Evolutionary conservation across 305 asterid species (phyloP), one percentile per base, ranked within the genome.

Genomic region (Solanum chacoense): DNA sequence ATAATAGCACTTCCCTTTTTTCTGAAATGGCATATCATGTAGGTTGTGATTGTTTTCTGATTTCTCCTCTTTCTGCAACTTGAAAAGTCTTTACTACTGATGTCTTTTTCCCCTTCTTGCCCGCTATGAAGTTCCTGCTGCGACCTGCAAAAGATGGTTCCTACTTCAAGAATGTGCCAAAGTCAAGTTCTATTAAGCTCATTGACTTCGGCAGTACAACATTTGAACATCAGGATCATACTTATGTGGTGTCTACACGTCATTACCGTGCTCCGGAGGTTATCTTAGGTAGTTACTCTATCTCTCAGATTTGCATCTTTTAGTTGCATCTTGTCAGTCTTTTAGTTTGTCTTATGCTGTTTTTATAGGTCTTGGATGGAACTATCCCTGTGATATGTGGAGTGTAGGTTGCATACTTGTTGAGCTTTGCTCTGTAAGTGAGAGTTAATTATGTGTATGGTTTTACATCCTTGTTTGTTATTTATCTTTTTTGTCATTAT

Each of bases 251-350:
- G 85, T 95, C 97, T 76, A 96, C 99, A 11, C 97, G 99, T 73
- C 99, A 96, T 91, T 96, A 96, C 91, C 98, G 98, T 89, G 99
- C 99, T 74, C 99, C 99, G 14, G 98, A 96, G 92, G 98, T 96
- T 93, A 96, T 96, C 90, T 90, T 96, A 88, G 99, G 99, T 96
- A 95, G 88, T 77, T 90, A 71, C 84, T 85, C 84, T 81, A 80
- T 90, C 91, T 59, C 67, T 38, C 75, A 80, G 65, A 90, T 91
- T 37, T 72, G 76, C 83, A 29, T 90, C 28, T 80, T 80, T 80
- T 26, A 80, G 69, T 80, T 80, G 71, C 84, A 77, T 75, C 69
- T 63, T 86, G 88, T 69, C 90, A 91, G 84, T 83, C 40, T 87
- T 42, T 45, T 89, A 29, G 88, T 88, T 79, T 87, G 28, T 31